Evolutionary conservation across 2,329 filamentous ascomycete species (phyloP).

Genomic region (Talaromyces sp.): DNA sequence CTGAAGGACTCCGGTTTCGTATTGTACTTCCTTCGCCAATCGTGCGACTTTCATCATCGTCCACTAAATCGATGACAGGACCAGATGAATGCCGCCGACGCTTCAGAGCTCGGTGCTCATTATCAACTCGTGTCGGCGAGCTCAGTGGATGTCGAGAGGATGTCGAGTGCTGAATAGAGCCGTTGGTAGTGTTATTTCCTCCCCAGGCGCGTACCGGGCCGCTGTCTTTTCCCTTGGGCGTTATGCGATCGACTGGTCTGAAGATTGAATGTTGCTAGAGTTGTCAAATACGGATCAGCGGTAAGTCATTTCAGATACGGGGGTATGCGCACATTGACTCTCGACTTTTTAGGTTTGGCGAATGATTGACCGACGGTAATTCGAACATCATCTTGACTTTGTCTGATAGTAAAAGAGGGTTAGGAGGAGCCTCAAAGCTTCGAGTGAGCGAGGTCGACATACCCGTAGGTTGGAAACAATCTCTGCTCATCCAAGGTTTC

Average conservation of each 20-base stretch:
- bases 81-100: slow-evolving; percentile 28
- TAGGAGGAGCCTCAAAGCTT: neutral
- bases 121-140: slow-evolving; percentile 22
- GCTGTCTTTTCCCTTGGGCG: slow-evolving; percentile 27
- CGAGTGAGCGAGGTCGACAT: slow-evolving; percentile 8
- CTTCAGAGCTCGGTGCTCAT: slow-evolving; percentile 29
- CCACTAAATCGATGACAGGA: slow-evolving; percentile 24
- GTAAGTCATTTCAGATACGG: neutral
- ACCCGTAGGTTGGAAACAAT: slow-evolving; percentile 26
- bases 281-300: neutral
- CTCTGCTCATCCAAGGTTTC: slow-evolving; percentile 26
- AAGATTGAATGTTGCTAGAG: slow-evolving; percentile 18
- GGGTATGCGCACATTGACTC: slow-evolving; percentile 8
- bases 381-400: slow-evolving; percentile 25
- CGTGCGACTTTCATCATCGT: slow-evolving; percentile 24
- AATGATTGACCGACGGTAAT: slow-evolving; percentile 32
- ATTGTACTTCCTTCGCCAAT: slow-evolving; percentile 6
- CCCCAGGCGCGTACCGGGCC: slow-evolving; percentile 34
- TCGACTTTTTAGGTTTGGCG: slow-evolving; percentile 23
- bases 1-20: slow-evolving; percentile 25
- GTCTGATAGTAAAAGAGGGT: slow-evolving; percentile 14
- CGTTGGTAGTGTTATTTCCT: slow-evolving; percentile 19
- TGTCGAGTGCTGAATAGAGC: neutral
- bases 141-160: slow-evolving; percentile 18
- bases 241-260: slow-evolving; percentile 1